Evolutionary conservation across 2,329 filamentous ascomycete species (phyloP).

Genomic region (Lecanicillium sp.): DNA sequence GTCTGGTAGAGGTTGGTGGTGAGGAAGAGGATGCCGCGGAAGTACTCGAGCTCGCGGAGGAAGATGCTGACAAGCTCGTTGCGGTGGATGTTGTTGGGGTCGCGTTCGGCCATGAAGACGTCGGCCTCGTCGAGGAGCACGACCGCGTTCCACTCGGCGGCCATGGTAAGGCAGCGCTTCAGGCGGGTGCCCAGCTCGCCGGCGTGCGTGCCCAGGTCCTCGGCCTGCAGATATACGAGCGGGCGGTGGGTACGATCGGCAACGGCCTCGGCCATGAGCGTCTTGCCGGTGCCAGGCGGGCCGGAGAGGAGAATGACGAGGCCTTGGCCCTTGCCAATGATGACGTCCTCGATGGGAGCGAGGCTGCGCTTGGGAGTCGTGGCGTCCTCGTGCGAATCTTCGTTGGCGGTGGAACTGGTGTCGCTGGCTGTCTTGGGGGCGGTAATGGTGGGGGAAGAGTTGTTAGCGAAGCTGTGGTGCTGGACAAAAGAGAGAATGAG

Average conservation of each 20-base stretch:
- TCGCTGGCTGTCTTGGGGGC: conserved; percentile 17
- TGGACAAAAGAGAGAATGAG: conserved; percentile 42
- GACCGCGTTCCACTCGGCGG: conserved; percentile 44
- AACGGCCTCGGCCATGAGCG: conserved; percentile 38
- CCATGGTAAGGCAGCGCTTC: conserved; percentile 40
- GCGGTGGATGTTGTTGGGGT: conserved; percentile 38
- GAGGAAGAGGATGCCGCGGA: conserved; percentile 39
- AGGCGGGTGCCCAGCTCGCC: conserved; percentile 41
- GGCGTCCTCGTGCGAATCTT: background rate
- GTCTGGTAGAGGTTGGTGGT: conserved; percentile 38
- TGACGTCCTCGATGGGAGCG: conserved; percentile 32
- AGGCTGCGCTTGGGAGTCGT: conserved; percentile 10
- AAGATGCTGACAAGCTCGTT: conserved; percentile 46
- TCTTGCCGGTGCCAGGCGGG: conserved; percentile 42
- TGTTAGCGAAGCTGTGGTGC: conserved; percentile 28
- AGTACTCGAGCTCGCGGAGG: conserved; percentile 40
- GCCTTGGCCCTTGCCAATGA: conserved; percentile 37
- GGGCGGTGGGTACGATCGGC: conserved; percentile 38
- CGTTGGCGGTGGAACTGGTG: conserved; percentile 26
- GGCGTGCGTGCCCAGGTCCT: conserved; percentile 41
- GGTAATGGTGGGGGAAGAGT: conserved; percentile 7
- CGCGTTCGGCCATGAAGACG: conserved; percentile 44
- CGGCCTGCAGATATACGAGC: conserved; percentile 40
- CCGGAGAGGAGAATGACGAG: conserved; percentile 41
- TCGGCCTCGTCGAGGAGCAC: conserved; percentile 49